Evolutionary conservation across 495 filamentous ascomycete genomes (phyloP).

Genomic region (Bryoglossum gracile): DNA sequence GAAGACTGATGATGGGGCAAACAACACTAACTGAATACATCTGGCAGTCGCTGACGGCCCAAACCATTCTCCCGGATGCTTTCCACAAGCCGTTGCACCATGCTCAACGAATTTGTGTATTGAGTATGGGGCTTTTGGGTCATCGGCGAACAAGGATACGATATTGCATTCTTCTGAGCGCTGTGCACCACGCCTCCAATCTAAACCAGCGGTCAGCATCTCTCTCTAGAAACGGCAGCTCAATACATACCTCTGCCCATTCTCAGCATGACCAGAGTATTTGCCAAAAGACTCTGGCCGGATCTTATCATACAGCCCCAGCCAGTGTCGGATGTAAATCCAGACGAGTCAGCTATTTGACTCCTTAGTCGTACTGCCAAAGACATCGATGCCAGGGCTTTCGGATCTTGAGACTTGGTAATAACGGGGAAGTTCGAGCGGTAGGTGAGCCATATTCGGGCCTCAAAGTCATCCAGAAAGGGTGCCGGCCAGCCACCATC

Average conservation of each 20-base stretch:
- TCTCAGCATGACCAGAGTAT: slow-evolving; percentile 61
- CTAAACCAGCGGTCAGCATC: slow-evolving; percentile 40
- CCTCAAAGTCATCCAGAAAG: slow-evolving; percentile 91
- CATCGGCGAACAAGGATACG: slow-evolving; percentile 83
- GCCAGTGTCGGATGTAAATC: slow-evolving; percentile 89
- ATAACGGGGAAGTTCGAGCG: slow-evolving; percentile 82
- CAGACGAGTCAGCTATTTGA: slow-evolving; percentile 68
- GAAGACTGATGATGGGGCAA: not conserved
- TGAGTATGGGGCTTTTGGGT: slow-evolving; percentile 79
- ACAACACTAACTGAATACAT: slow-evolving; percentile 80
- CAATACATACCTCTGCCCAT: slow-evolving; percentile 52
- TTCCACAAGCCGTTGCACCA: slow-evolving; percentile 82
- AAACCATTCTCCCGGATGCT: slow-evolving; percentile 97
- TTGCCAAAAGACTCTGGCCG: slow-evolving; percentile 87
- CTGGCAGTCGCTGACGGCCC: slow-evolving; percentile 95
- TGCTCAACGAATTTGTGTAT: slow-evolving; percentile 92
- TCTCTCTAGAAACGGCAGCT: not conserved
- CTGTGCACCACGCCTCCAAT: slow-evolving; percentile 65
- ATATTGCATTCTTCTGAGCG: slow-evolving; percentile 59
- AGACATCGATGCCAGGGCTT: slow-evolving; percentile 67
- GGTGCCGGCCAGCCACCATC: slow-evolving; percentile 73
- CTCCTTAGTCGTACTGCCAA: slow-evolving; percentile 76
- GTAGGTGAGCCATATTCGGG: slow-evolving; percentile 94
- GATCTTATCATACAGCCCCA: slow-evolving; percentile 99
- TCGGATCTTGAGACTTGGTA: slow-evolving; percentile 64